A percentile compares a stretch with the other conserved stretches of the same genome.
phyloP scores from a whole-genome alignment of 371 early-diverging fungal species.

The Batkoa obscura region DNA sequence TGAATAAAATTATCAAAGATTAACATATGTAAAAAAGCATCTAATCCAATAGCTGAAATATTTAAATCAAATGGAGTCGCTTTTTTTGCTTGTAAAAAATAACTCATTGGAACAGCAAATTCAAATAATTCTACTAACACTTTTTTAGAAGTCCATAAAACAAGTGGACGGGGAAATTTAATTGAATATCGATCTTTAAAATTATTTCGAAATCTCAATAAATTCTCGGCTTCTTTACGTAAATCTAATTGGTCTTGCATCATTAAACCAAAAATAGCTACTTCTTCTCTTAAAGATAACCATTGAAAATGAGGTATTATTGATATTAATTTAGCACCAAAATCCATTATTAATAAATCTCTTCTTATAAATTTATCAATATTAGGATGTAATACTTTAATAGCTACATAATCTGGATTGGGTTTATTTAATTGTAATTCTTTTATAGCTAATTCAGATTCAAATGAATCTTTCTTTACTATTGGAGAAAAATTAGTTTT shows the following conservation, averaged over 20 bases:
- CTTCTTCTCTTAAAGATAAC: conserved; percentile 75
- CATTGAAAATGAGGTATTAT: conserved; percentile 56
- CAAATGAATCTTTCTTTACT: background rate
- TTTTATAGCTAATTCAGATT: conserved; percentile 6
- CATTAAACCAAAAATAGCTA: conserved; percentile 71
- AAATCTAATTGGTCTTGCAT: conserved; percentile 84
- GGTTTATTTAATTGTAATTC: conserved; percentile 5
- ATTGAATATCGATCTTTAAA: conserved; percentile 32
- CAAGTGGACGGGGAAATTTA: conserved; percentile 50
- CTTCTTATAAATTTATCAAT: conserved; percentile 41
- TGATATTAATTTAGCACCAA: conserved; percentile 40
- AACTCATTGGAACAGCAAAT: conserved; percentile 50
- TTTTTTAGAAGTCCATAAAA: conserved; percentile 31
- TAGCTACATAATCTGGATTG: conserved; percentile 43
- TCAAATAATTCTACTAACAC: conserved; percentile 71
- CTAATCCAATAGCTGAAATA: conserved; percentile 44
- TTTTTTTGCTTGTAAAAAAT: conserved; percentile 35
- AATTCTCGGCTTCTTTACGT: conserved; percentile 56
- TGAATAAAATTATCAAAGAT: conserved; percentile 84
- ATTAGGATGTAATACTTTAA: conserved; percentile 86
- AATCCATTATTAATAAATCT: conserved; percentile 62
- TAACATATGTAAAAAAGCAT: conserved; percentile 46
- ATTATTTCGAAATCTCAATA: conserved; percentile 43
- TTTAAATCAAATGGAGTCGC: conserved; percentile 39
- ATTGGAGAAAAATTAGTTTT: conserved; percentile 3